A percentile compares a stretch with the other conserved stretches of the same genome.
Evolutionary conservation across 2,329 filamentous ascomycete genomes (phyloP).

Genomic region (Fusarium pininemorale): DNA sequence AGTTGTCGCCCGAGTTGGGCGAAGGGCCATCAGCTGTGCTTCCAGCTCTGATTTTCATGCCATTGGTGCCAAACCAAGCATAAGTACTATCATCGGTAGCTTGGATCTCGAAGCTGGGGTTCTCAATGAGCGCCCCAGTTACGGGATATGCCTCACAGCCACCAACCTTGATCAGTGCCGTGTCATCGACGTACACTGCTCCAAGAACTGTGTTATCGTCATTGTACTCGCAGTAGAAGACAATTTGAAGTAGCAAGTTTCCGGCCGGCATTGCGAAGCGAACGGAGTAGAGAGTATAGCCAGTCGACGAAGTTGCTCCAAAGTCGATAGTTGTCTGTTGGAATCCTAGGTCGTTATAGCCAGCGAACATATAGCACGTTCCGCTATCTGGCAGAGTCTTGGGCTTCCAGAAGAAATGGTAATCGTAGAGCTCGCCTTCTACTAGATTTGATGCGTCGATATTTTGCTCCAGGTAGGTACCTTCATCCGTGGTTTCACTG

Average conservation of each 20-base stretch:
- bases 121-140: neutral
- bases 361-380: neutral
- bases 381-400: neutral
- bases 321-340: neutral
- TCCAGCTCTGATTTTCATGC: neutral
- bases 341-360: neutral
- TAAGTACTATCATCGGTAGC: neutral
- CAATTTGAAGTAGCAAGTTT: neutral
- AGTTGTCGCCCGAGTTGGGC: neutral
- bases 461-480: neutral
- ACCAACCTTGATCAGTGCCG: neutral
- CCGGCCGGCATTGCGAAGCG: neutral
- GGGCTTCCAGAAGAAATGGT: conserved; percentile 11
- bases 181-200: neutral
- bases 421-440: neutral
- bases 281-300: neutral
- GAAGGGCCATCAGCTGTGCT: neutral
- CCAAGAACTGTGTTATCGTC: neutral
- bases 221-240: neutral
- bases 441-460: neutral
- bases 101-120: neutral
- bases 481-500: fast-evolving
- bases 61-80: conserved; percentile 10
- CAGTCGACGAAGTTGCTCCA: neutral
- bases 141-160: conserved; percentile 6